Percentiles rank a stretch among this genome's conserved stretches.
These are phyloP conservation scores for Kwoniella sp. DNA, from an alignment of 768 basidiomycete genomes.

Conservation along the genomic window DNA sequence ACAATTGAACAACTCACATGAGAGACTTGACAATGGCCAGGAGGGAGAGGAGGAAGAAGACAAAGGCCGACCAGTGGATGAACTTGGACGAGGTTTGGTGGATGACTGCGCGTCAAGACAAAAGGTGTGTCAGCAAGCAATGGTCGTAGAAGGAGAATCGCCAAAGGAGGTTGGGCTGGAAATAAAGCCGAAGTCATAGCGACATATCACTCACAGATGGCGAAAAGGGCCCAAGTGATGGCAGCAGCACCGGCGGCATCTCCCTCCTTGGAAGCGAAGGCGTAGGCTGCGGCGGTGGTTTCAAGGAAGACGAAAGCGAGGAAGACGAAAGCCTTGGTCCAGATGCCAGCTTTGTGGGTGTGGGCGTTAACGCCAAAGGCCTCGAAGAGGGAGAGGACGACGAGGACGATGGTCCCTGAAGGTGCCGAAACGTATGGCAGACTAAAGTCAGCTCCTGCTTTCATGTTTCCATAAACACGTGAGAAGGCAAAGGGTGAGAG, in stretches of 20 bases:
- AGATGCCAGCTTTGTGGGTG: constrained; percentile 70
- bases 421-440: constrained; percentile 9
- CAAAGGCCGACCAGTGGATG: constrained; percentile 88
- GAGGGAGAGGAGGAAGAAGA: constrained; percentile 78
- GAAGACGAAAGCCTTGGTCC: constrained; percentile 96
- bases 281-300: constrained; percentile 87
- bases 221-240: constrained; percentile 90
- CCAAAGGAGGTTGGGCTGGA: too few relatives aligned
- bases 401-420: constrained; percentile 56
- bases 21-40: constrained; percentile 81
- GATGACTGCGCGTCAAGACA: constrained; percentile 44
- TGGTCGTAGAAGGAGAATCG: constrained; percentile 6
- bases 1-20: constrained; percentile 52
- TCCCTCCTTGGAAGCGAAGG: constrained; percentile 85
- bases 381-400: constrained; percentile 55
- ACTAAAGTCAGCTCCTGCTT: constrained; percentile 1
- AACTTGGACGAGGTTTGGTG: constrained; percentile 67
- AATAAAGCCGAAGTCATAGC: neutral
- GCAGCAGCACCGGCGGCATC: constrained; percentile 90
- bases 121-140: constrained; percentile 7
- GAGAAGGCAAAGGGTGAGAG: constrained; percentile 73
- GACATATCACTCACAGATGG: constrained; percentile 74
- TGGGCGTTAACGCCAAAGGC: constrained; percentile 70
- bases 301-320: constrained; percentile 93
- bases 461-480: neutral